Evolutionary conservation across 108 stramenopile species (phyloP).

Genomic region (Nannochloropsis granulata): DNA sequence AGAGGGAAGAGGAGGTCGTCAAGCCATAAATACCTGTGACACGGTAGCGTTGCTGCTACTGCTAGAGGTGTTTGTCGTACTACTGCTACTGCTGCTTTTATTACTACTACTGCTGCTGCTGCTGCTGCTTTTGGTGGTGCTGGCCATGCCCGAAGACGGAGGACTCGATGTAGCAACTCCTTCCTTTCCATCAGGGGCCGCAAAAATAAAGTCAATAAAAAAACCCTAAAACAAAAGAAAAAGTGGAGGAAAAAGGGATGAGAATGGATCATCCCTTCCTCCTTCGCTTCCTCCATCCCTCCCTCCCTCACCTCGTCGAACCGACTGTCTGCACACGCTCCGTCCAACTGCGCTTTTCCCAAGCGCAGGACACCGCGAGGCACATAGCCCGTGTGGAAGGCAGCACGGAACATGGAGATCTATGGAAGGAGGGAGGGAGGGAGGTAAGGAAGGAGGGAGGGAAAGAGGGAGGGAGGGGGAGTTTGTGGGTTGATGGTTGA

Average conservation of each 20-base stretch:
- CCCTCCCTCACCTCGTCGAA: slow-evolving; percentile 44
- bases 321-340: slow-evolving; percentile 67
- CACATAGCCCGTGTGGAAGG: slow-evolving; percentile 89
- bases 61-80: no score
- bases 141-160: not conserved
- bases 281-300: not conserved
- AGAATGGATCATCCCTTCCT: not conserved
- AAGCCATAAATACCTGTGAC: no score
- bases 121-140: no score
- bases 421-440: slow-evolving; percentile 29
- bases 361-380: slow-evolving; percentile 73
- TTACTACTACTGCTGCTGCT: no score
- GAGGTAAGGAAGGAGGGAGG: slow-evolving; percentile 54
- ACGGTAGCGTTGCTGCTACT: no score
- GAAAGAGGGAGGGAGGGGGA: slow-evolving; percentile 8
- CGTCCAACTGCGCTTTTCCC: slow-evolving; percentile 80
- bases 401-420: slow-evolving; percentile 84
- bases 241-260: not conserved
- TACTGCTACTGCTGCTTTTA: no score
- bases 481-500: slow-evolving; percentile 5
- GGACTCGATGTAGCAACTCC: slow-evolving; percentile 15
- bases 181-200: not conserved
- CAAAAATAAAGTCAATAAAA: not conserved
- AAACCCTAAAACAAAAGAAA: not conserved
- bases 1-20: no score